Base-by-base conservation (phyloP, 1,284 basidiomycete genomes). In the Neotropicomus parvogracilis region DNA sequence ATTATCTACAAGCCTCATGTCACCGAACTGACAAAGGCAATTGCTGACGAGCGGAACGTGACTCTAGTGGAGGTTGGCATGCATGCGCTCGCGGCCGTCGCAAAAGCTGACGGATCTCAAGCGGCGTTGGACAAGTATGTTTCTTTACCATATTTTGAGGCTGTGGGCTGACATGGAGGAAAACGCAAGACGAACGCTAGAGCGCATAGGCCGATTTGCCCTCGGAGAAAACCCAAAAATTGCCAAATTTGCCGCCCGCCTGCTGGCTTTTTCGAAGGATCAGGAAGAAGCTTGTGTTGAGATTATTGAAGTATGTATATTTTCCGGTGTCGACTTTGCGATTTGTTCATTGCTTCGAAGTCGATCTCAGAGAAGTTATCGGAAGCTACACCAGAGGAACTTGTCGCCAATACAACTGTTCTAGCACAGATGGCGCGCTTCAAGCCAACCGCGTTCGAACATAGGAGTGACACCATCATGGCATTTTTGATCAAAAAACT, bases 201-300 rank as follows among this genome's bases (percentile, higher is more conserved):
- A 95, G 31, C 75, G 84, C 13, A 73, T 88, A 8, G 70, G 71
- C 46, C 74, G 78, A 26, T 79, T 84, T 55, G 86, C 81, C 0
- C 64, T 83, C 28, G 77, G 80, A 10, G 76, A 81, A 1, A 81
- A 86, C 28, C 72, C 74, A 16, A 74, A 80, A 16, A 83, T 89
- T 59, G 88, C 93, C 17, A 98, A 98, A 66, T 95, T 91, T 66
- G 91, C 93, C 0, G 82, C 90, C 1, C 81, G 92, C 20, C 72
- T 94, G 40, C 60, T 97, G 9, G 81, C 87, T 0, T 75, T 77
- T 54, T 73, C 74, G 35, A 80, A 78, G 49, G 72, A 81, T 34
- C 70, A 74, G 12, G 74, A 79, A 5, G 73, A 77, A 1, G 53
- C 77, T 0, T 82, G 83, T 53, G 58, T 58, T 0, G 68, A 79